A percentile compares a stretch with the other conserved stretches of the same genome.
These are phyloP conservation scores for Boehmeria nivea DNA, from an alignment of 306 rosid species.

Conservation along the genomic window DNA sequence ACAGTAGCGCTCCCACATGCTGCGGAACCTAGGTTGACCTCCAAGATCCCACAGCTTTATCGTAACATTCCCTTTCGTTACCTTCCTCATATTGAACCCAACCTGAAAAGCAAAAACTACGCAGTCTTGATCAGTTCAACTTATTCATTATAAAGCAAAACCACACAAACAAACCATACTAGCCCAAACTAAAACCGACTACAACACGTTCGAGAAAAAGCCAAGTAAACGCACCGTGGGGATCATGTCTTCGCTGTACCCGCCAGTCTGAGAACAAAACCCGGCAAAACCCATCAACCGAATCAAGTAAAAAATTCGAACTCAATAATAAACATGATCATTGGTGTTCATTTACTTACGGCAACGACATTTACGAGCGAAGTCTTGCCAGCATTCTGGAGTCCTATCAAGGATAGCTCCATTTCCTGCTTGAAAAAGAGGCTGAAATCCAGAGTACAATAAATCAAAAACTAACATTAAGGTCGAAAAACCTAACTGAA, in stretches of 20 bases:
- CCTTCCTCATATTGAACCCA: slow-evolving; percentile 91
- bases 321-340: background rate
- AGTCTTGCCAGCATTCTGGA: slow-evolving; percentile 93
- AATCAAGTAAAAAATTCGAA: slow-evolving; percentile 3
- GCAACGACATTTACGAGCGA: slow-evolving; percentile 91
- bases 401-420: slow-evolving; percentile 90
- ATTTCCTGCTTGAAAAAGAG: slow-evolving; percentile 95
- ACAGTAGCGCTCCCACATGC: slow-evolving; percentile 97
- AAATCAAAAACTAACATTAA: background rate
- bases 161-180: background rate
- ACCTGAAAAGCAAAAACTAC: slow-evolving; percentile 44
- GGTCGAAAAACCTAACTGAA: background rate
- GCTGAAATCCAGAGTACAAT: slow-evolving; percentile 55
- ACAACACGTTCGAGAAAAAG: no score
- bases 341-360: slow-evolving; percentile 41
- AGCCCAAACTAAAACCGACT: background rate
- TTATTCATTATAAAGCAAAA: background rate
- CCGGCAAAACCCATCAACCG: slow-evolving; percentile 10
- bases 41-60: slow-evolving; percentile 97
- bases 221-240: slow-evolving; percentile 61
- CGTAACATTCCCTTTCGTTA: slow-evolving; percentile 88
- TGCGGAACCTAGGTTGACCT: slow-evolving; percentile 94
- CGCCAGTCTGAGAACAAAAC: slow-evolving; percentile 59
- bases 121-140: slow-evolving; percentile 8
- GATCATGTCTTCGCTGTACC: slow-evolving; percentile 96